phyloP scores from a whole-genome alignment of 305 asterid genomes.

The Vinca major region DNA sequence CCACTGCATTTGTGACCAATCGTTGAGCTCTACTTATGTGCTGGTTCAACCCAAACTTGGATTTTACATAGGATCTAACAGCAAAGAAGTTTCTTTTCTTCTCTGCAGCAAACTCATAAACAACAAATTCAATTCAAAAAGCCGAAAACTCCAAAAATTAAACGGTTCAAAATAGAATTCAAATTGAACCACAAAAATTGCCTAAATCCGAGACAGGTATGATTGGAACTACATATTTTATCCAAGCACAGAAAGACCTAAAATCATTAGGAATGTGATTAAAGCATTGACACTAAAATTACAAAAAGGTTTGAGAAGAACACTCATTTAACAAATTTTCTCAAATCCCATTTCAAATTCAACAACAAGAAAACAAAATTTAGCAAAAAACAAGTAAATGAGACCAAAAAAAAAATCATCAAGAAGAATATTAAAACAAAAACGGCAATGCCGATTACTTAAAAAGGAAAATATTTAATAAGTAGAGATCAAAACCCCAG shows the following conservation, averaged over 20 bases:
- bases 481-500: conserved; percentile 15
- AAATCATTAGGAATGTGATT: background rate
- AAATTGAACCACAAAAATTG: background rate
- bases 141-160: background rate
- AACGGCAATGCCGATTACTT: background rate
- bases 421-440: background rate
- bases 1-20: conserved; percentile 42
- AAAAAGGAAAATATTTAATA: background rate
- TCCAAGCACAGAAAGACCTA: background rate
- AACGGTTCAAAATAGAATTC: background rate
- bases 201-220: background rate
- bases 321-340: background rate
- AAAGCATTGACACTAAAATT: background rate
- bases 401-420: background rate
- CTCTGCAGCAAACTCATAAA: conserved; percentile 24
- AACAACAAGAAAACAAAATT: background rate
- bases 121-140: conserved; percentile 8
- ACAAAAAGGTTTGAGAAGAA: conserved; percentile 1
- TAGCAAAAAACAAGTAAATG: background rate
- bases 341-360: background rate
- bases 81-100: conserved; percentile 26
- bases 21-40: conserved; percentile 24
- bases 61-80: conserved; percentile 34
- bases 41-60: conserved; percentile 26
- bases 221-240: too few relatives aligned